phyloP scores from a whole-genome alignment of 805 yeast genomes.

The Schwanniomyces occidentalis region DNA sequence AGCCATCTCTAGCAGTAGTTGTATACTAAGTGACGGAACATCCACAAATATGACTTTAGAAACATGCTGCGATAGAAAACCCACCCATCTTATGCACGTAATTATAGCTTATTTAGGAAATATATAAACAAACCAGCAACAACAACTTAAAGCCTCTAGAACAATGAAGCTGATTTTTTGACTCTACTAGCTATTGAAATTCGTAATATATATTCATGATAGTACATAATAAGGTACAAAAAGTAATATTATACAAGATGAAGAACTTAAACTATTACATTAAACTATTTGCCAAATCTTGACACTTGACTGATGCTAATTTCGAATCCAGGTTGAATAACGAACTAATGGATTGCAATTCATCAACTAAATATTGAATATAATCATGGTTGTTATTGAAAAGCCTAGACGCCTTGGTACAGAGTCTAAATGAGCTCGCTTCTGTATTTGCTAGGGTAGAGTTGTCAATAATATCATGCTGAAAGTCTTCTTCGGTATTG shows the following conservation, averaged over 20 bases:
- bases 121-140: constrained; percentile 9
- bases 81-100: neutral
- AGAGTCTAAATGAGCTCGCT: neutral
- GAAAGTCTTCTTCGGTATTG: constrained; percentile 6
- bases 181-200: no score
- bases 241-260: no score
- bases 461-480: neutral
- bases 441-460: neutral
- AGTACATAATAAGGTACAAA: no score
- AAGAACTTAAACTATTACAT: constrained; percentile 4
- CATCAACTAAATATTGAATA: constrained; percentile 10
- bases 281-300: constrained; percentile 11
- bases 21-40: no score
- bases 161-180: no score
- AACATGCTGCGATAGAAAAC: no score
- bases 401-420: neutral
- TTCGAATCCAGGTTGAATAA: constrained; percentile 7
- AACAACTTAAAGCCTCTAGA: no score
- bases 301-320: constrained; percentile 10
- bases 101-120: constrained; percentile 15
- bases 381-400: constrained; percentile 11
- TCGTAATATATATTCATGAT: no score
- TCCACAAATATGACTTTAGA: no score
- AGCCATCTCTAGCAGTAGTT: no score
- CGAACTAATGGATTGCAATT: constrained; percentile 9